phyloP scores from a whole-genome alignment of 495 filamentous ascomycete species.

The Aspergillus panamensis region DNA sequence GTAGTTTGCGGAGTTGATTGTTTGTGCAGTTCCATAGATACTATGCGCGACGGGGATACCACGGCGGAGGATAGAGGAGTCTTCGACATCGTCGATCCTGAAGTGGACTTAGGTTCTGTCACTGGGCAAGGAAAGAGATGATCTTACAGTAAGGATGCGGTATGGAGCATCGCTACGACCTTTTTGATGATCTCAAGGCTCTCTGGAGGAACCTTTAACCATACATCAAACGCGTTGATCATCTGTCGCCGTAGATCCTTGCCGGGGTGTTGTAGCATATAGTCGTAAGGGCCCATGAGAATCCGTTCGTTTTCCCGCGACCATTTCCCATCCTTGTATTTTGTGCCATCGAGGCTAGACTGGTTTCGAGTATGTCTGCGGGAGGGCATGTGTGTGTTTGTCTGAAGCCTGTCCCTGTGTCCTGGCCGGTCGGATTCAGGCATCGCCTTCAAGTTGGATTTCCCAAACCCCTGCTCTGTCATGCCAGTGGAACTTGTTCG shows the following conservation, averaged over 20 bases:
- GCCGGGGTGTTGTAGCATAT: constrained; percentile 79
- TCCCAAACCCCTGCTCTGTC: constrained; percentile 29
- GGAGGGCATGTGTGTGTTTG: constrained; percentile 24
- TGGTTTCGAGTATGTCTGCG: constrained; percentile 36
- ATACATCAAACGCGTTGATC: constrained; percentile 86
- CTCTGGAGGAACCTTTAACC: constrained; percentile 76
- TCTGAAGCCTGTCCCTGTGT: constrained; percentile 51
- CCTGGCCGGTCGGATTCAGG: constrained; percentile 9
- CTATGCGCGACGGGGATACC: constrained; percentile 89
- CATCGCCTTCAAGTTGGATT: constrained; percentile 46
- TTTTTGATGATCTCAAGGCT: constrained; percentile 78
- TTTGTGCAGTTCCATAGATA: constrained; percentile 94
- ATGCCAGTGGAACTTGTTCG: constrained; percentile 65
- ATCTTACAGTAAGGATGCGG: constrained; percentile 73
- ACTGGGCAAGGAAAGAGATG: background rate
- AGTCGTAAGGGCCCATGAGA: constrained; percentile 81
- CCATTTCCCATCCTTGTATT: constrained; percentile 57
- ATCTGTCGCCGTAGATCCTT: constrained; percentile 87
- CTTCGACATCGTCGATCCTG: constrained; percentile 87
- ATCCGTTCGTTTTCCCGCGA: constrained; percentile 71
- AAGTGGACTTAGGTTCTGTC: background rate
- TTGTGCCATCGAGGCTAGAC: constrained; percentile 49
- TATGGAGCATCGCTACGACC: constrained; percentile 91
- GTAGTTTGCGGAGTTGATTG: constrained; percentile 97
- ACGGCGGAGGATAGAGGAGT: constrained; percentile 76